Conservation (phyloP, 495 filamentous ascomycete species). For the Talaromyces borbonicus region DNA sequence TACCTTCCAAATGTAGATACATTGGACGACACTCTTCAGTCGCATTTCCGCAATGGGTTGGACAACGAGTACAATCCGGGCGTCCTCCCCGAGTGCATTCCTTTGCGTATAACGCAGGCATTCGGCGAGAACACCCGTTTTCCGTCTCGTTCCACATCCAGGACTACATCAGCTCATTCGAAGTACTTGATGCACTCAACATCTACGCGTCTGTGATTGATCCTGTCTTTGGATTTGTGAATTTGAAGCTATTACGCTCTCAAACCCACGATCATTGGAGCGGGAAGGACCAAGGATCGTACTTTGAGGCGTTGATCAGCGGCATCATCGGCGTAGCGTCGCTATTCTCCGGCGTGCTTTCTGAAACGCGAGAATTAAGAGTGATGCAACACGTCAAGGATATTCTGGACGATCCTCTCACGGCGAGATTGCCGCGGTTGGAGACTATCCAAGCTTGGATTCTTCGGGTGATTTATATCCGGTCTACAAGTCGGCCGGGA, state of each 20-base stretch:
- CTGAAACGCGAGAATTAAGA: constrained; percentile 16
- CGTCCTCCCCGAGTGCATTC: constrained; percentile 33
- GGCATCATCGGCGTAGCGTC: constrained; percentile 26
- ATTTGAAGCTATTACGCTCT: constrained; percentile 15
- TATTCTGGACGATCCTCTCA: constrained; percentile 23
- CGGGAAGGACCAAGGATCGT: constrained; percentile 12
- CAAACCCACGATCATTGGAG: constrained; percentile 21
- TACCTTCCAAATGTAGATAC: constrained; percentile 19
- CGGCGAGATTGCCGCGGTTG: constrained; percentile 18
- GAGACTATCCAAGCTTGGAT: constrained; percentile 31
- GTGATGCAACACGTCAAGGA: constrained; percentile 23
- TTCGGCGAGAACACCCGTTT: constrained; percentile 18
- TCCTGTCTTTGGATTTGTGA: constrained; percentile 31
- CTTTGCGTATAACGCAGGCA: constrained; percentile 36
- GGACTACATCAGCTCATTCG: constrained; percentile 17
- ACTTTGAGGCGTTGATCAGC: constrained; percentile 25
- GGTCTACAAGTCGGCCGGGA: constrained; percentile 30
- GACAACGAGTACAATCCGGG: constrained; percentile 26
- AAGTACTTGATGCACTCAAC: constrained; percentile 16
- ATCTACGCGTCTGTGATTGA: constrained; percentile 27
- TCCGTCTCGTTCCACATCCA: constrained; percentile 10
- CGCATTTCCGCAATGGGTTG: constrained; percentile 33
- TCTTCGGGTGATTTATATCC: constrained; percentile 29
- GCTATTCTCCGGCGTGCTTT: constrained; percentile 18
- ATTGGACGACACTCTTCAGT: constrained; percentile 31